Conservation (phyloP, 345 rosid genomes). For the Gossypium stocksii region DNA sequence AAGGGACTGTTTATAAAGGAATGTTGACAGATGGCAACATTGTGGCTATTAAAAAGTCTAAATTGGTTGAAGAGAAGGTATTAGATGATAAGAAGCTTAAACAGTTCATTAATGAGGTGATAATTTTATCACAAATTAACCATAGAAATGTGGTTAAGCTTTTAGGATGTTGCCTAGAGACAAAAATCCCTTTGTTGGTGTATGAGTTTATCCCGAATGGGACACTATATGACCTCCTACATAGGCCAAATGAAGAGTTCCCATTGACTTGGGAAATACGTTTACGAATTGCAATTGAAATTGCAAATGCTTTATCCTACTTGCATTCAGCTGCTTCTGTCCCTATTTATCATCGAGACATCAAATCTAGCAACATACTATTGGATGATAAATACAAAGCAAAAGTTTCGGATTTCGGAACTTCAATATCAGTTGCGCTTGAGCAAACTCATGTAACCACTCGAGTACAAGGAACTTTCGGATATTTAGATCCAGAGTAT, state of each 20-base stretch:
- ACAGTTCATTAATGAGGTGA: constrained; percentile 21
- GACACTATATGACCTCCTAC: constrained; percentile 26
- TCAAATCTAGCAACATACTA: constrained; percentile 24
- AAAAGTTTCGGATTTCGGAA: constrained; percentile 22
- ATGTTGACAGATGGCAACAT: constrained; percentile 13
- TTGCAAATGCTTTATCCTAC: constrained; percentile 21
- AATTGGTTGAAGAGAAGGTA: constrained; percentile 1
- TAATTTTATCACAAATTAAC: constrained; percentile 16
- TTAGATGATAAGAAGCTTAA: constrained; percentile 5
- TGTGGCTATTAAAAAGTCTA: constrained; percentile 22
- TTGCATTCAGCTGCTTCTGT: constrained; percentile 21
- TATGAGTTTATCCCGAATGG: constrained; percentile 20
- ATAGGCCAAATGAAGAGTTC: constrained; percentile 14
- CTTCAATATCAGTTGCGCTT: constrained; percentile 18
- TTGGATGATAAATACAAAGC: constrained; percentile 23
- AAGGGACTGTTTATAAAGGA: constrained; percentile 20
- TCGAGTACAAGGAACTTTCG: constrained; percentile 17
- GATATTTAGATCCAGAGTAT: constrained; percentile 26
- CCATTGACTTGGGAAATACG: constrained; percentile 17
- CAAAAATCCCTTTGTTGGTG: background rate
- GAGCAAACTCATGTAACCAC: constrained; percentile 25
- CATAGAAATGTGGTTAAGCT: constrained; percentile 7
- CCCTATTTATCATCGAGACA: constrained; percentile 23
- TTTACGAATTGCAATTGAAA: constrained; percentile 12
- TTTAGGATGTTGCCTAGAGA: constrained; percentile 5